Evolutionary conservation across 106 monocot genomes (phyloP).

Genomic region (Dendrobium huoshanense): DNA sequence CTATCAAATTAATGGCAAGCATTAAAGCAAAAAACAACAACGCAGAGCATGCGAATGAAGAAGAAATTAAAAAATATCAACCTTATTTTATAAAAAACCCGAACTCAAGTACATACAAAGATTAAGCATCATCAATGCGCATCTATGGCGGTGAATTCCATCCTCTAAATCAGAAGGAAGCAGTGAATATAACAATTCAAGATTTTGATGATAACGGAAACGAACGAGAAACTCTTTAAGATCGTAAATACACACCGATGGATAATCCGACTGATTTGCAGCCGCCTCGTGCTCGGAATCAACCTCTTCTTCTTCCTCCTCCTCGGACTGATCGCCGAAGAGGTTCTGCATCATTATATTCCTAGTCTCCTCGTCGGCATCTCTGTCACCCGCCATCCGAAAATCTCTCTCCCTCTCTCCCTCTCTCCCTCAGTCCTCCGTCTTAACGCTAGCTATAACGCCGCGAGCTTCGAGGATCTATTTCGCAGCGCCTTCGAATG

Average conservation of each 20-base stretch:
- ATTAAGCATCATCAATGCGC: neutral
- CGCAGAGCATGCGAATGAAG: neutral
- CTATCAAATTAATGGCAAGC: neutral
- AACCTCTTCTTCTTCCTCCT: conserved; percentile 60
- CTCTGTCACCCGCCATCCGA: conserved; percentile 25
- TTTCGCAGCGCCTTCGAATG: neutral
- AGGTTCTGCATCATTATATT: conserved; percentile 98
- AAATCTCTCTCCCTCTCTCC: conserved; percentile 10
- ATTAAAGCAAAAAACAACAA: neutral
- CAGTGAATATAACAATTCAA: neutral
- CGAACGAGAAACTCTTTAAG: neutral
- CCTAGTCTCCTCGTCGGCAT: conserved; percentile 62
- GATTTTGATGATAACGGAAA: neutral
- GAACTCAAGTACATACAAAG: neutral
- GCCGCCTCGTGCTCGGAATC: conserved; percentile 53
- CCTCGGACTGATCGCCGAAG: conserved; percentile 96
- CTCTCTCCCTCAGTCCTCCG: neutral
- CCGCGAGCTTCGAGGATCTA: no score
- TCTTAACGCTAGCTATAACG: no score
- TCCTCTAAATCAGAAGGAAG: neutral
- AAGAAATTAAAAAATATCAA: neutral
- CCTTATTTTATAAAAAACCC: neutral
- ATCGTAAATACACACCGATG: conserved; percentile 36
- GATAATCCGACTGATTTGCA: conserved; percentile 42
- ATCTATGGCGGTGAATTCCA: neutral